Percentiles rank a stretch among this genome's conserved stretches.
phyloP scores from a whole-genome alignment of 176 grass and related monocot genomes.

The Zea luxurians region DNA sequence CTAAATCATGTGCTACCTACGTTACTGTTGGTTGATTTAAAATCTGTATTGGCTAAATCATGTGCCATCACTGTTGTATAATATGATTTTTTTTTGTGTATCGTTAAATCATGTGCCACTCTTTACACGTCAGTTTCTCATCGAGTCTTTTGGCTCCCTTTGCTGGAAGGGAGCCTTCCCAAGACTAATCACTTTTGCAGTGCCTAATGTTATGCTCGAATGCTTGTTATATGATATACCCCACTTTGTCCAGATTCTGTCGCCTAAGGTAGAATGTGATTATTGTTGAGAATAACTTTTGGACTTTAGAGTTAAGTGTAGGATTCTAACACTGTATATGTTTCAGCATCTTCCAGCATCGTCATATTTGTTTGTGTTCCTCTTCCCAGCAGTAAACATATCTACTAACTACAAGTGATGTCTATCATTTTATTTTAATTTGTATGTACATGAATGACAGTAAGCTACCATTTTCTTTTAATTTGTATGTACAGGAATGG shows the following conservation, averaged over 20 bases:
- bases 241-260: constrained; percentile 5
- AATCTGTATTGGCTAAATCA: no score
- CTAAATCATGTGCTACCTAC: constrained; percentile 3
- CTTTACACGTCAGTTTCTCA: neutral
- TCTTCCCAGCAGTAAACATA: constrained; percentile 4
- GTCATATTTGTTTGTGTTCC: constrained; percentile 6
- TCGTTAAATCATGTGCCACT: neutral
- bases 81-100: constrained; percentile 22
- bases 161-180: neutral
- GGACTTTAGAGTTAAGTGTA: neutral
- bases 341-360: constrained; percentile 14
- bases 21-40: neutral
- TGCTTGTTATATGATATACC: neutral
- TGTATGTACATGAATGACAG: neutral
- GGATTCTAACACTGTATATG: constrained; percentile 11
- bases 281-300: constrained; percentile 17
- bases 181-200: neutral
- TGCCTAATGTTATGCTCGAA: neutral
- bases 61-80: neutral
- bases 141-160: neutral
- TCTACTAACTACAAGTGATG: neutral
- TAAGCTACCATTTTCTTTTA: neutral
- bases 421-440: neutral
- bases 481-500: neutral
- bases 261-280: neutral